Percentiles rank a stretch among this genome's conserved stretches.
Evolutionary conservation across 148 eudicot genomes (phyloP).

Genomic region (Oxyria digyna): DNA sequence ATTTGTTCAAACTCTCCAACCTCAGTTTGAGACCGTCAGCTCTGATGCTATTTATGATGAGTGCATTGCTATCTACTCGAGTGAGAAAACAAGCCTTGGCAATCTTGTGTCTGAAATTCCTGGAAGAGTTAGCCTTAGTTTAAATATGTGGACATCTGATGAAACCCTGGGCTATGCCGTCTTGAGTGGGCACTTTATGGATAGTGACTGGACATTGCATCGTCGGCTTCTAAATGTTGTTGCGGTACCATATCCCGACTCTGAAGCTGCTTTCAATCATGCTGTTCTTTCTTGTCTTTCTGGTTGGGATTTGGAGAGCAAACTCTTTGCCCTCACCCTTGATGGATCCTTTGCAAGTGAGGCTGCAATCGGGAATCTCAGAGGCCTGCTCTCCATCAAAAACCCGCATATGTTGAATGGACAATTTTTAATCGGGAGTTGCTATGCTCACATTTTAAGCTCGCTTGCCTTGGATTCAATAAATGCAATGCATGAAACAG

Average conservation of each 20-base stretch:
- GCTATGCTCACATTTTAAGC: conserved; percentile 56
- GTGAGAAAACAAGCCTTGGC: conserved; percentile 1
- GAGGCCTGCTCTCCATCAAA: conserved; percentile 43
- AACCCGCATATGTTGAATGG: conserved; percentile 48
- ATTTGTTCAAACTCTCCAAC: conserved; percentile 35
- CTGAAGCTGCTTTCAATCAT: conserved; percentile 50
- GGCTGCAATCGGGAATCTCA: conserved; percentile 36
- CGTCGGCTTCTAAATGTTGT: conserved; percentile 50
- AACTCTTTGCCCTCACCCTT: conserved; percentile 59
- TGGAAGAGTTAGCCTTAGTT: conserved; percentile 8
- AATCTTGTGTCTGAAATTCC: conserved; percentile 6
- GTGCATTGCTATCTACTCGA: conserved; percentile 13
- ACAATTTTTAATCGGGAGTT: conserved; percentile 45
- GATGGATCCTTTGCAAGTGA: conserved; percentile 51
- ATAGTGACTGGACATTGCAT: conserved; percentile 34
- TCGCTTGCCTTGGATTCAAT: conserved; percentile 52
- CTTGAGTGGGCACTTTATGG: conserved; percentile 8
- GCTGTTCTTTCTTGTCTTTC: conserved; percentile 53
- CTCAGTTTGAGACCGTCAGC: conserved; percentile 27
- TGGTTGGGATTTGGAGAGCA: conserved; percentile 61
- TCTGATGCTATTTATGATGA: conserved; percentile 18
- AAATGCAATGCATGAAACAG: conserved; percentile 19
- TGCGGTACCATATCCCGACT: conserved; percentile 51
- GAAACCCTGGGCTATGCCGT: conserved; percentile 4
- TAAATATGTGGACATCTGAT: conserved; percentile 8